Base-by-base conservation (phyloP, 305 asterid species). In the Fraxinus latifolia region DNA sequence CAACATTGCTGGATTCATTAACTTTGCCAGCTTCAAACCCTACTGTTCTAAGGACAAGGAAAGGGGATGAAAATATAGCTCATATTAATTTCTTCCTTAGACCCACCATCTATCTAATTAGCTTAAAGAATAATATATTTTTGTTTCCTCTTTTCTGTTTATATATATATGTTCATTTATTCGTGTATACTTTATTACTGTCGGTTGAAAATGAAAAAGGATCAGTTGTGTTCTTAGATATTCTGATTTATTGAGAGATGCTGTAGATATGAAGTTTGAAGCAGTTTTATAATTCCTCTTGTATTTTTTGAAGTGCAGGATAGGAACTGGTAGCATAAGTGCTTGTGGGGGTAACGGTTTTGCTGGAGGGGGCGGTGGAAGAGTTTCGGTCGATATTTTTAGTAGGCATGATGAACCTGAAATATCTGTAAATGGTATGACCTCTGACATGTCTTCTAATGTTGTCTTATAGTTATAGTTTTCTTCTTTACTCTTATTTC, bases 331-430 rank as follows among this genome's bases (percentile, higher is more conserved):
- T 81, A 87, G 80, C 29, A 88, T 96, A 77, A 92, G 97, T 88
- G 98, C 99, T 60, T 93, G 96, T 82, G 98, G 99, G 73, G 99
- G 98, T 85, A 86, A 82, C 84, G 98, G 99, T 84, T 94, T 90
- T 86, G 98, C 93, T 81, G 99, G 99, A 65, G 99, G 98, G 58
- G 97, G 99, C 78, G 99, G 96, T 80, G 99, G 99, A 81, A 92
- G 99, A 88, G 87, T 96, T 84, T 88, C 99, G 14, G 90, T 93
- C 67, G 96, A 96, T 88, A 92, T 96, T 83, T 94, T 94, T 85
- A 96, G 99, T 85, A 90, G 97, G 89, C 99, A 96, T 47, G 99
- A 96, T 73, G 98, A 91, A 27, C 99, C 99, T 17, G 82, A 68
- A 83, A 87, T 96, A 80, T 84, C 86, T 87, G 97, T 79, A 44